Percentiles rank a stretch among this genome's conserved stretches.
Conservation (phyloP, 345 rosid genomes). For the Angophora floribunda region DNA sequence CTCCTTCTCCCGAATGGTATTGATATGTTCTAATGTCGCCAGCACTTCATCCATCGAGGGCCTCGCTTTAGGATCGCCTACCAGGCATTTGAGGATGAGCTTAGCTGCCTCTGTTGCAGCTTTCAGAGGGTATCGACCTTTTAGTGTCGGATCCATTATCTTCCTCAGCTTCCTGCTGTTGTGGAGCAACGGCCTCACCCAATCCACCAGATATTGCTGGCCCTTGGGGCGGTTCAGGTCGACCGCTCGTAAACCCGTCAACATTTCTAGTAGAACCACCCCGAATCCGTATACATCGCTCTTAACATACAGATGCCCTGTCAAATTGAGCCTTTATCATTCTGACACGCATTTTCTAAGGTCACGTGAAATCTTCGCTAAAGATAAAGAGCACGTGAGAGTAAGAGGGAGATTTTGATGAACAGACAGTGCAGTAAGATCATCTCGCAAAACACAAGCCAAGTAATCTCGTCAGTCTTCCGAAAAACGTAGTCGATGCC, state of each 20-base stretch:
- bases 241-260: constrained; percentile 51
- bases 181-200: constrained; percentile 31
- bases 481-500: rapidly evolving
- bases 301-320: constrained; percentile 67
- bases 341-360: background rate
- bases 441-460: background rate
- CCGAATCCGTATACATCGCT: constrained; percentile 86
- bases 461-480: background rate
- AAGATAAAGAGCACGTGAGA: background rate
- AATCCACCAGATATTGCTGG: constrained; percentile 43
- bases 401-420: background rate
- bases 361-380: background rate
- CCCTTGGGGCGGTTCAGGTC: constrained; percentile 35
- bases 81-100: constrained; percentile 43
- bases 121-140: constrained; percentile 27
- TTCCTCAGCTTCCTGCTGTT: constrained; percentile 40
- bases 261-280: constrained; percentile 59
- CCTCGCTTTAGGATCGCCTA: constrained; percentile 51
- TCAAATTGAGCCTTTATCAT: background rate
- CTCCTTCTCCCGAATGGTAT: background rate
- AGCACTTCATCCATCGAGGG: constrained; percentile 65
- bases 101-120: constrained; percentile 38
- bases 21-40: constrained; percentile 16
- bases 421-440: background rate
- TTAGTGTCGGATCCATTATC: constrained; percentile 58